Conservation (phyloP, 495 filamentous ascomycete species). For the Xylaria longipes region DNA sequence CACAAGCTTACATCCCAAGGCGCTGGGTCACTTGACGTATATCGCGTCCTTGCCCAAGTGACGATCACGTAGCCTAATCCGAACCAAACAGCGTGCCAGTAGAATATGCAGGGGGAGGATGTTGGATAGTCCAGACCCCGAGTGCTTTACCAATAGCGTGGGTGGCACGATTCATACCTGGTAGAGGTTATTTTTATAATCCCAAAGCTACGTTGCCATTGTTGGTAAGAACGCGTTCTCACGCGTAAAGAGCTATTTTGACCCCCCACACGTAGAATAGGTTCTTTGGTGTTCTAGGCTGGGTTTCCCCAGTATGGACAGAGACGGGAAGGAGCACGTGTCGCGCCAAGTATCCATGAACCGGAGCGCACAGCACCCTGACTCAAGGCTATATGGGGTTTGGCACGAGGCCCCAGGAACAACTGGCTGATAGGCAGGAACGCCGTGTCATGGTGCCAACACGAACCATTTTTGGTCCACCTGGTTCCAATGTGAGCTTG, state of each 20-base stretch:
- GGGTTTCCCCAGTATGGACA: not conserved
- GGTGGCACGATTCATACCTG: slow-evolving; percentile 13
- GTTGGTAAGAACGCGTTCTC: slow-evolving; percentile 5
- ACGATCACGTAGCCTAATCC: slow-evolving; percentile 4
- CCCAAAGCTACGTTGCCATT: slow-evolving; percentile 12
- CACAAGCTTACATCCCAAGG: not conserved
- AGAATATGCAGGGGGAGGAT: slow-evolving; percentile 9
- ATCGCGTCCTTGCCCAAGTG: not conserved
- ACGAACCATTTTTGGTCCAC: not conserved
- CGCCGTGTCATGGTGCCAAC: not conserved
- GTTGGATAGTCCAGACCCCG: not conserved
- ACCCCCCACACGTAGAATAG: not conserved
- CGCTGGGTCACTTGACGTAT: slow-evolving; percentile 16
- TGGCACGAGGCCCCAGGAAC: not conserved
- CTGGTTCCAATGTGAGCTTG: not conserved
- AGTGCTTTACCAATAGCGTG: slow-evolving; percentile 8
- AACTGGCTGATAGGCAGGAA: not conserved
- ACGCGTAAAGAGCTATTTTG: not conserved
- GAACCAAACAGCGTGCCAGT: slow-evolving; percentile 5
- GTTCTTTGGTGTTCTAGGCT: not conserved
- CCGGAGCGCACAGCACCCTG: not conserved
- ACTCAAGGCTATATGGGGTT: not conserved
- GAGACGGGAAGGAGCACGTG: slow-evolving; percentile 6
- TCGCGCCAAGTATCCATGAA: slow-evolving; percentile 6
- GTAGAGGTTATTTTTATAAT: slow-evolving; percentile 13